phyloP scores from a whole-genome alignment of 2,329 filamentous ascomycete genomes.

The Botrytis elliptica region DNA sequence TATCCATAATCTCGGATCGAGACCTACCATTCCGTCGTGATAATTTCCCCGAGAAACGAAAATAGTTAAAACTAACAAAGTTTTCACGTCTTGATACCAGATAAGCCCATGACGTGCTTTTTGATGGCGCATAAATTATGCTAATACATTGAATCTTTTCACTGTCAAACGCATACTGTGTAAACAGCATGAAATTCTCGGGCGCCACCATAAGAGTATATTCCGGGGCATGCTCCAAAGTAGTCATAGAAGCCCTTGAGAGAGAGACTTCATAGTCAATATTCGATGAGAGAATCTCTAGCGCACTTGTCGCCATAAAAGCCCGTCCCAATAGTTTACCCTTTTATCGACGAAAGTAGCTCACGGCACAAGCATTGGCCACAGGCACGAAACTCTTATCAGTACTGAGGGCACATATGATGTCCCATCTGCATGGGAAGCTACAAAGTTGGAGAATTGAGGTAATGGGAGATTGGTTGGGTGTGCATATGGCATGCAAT shows the following conservation, averaged over 20 bases:
- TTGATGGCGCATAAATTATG: not conserved
- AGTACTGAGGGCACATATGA: not conserved
- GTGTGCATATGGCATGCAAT: not conserved
- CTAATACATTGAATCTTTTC: not conserved
- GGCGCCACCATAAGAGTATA: not conserved
- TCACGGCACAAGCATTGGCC: not conserved
- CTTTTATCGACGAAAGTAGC: not conserved
- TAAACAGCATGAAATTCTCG: not conserved
- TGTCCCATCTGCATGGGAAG: not conserved
- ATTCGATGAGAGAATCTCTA: constrained; percentile 9
- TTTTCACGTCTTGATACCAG: not conserved
- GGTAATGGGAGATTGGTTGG: not conserved
- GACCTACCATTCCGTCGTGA: not conserved
- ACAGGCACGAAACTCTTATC: constrained; percentile 9
- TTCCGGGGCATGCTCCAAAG: not conserved
- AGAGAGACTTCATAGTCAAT: not conserved
- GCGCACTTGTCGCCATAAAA: constrained; percentile 19
- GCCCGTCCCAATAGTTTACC: not conserved
- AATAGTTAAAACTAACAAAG: not conserved
- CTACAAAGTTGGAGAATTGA: not conserved
- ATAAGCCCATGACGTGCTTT: not conserved
- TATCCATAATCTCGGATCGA: constrained; percentile 9
- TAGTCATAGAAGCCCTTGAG: not conserved
- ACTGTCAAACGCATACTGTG: not conserved
- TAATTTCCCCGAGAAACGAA: not conserved